These are phyloP conservation scores for Galerina marginata DNA, from an alignment of 768 basidiomycete genomes.

Conservation along the genomic window DNA sequence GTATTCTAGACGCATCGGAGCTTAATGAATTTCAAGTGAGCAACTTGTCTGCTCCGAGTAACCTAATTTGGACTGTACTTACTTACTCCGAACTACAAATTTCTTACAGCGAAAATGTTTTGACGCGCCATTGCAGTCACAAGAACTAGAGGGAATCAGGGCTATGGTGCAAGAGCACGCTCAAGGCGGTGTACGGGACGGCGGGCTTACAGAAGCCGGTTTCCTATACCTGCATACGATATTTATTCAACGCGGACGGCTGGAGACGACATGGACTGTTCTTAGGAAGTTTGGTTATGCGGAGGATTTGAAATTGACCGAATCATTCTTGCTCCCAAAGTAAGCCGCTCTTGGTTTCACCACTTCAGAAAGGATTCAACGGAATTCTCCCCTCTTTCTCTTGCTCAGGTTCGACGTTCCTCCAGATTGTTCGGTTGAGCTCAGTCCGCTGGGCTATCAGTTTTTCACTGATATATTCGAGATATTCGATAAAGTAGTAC, in stretches of 20 bases:
- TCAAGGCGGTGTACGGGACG: conserved; percentile 73
- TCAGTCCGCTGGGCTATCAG: conserved; percentile 92
- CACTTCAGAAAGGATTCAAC: conserved; percentile 2
- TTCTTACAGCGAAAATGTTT: conserved; percentile 86
- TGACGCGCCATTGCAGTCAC: conserved; percentile 86
- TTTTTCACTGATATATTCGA: conserved; percentile 98
- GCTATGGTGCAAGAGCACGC: conserved; percentile 87
- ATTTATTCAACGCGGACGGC: conserved; percentile 93
- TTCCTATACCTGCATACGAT: conserved; percentile 95
- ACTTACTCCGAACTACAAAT: neutral
- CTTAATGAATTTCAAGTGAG: conserved; percentile 95
- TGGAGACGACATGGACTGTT: conserved; percentile 98
- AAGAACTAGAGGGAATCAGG: conserved; percentile 96
- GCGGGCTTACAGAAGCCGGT: conserved; percentile 89
- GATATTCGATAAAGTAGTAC: conserved; percentile 84
- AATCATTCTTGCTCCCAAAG: conserved; percentile 89
- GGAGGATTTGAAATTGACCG: conserved; percentile 89
- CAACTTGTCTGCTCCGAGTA: neutral
- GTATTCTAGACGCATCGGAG: conserved; percentile 86
- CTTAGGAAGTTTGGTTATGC: conserved; percentile 95
- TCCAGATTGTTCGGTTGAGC: conserved; percentile 91
- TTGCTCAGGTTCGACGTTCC: conserved; percentile 86
- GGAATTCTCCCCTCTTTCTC: neutral
- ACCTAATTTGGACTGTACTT: conserved; percentile 7
- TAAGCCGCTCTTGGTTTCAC: conserved; percentile 35